phyloP scores from a whole-genome alignment of 306 rosid species.

The Cucurbita argyrosperma region DNA sequence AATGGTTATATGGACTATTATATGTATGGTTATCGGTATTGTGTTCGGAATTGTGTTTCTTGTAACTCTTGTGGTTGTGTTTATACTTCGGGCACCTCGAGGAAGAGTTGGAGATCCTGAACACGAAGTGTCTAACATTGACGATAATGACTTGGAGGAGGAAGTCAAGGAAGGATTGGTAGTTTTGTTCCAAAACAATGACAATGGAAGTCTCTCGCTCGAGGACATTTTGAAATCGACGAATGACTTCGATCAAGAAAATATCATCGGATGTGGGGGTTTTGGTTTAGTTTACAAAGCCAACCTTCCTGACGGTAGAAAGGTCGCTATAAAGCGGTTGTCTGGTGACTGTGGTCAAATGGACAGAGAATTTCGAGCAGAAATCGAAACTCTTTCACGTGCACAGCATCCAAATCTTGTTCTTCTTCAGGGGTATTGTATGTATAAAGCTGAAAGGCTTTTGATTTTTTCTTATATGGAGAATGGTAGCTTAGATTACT shows the following conservation, averaged over 20 bases:
- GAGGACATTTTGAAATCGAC: slow-evolving; percentile 24
- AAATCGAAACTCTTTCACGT: slow-evolving; percentile 32
- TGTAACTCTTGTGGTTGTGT: slow-evolving; percentile 5
- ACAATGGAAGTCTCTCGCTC: slow-evolving; percentile 17
- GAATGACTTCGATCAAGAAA: slow-evolving; percentile 21
- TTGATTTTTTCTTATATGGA: slow-evolving; percentile 33
- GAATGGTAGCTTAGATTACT: slow-evolving; percentile 29
- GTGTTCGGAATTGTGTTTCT: neutral
- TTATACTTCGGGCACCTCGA: slow-evolving; percentile 3
- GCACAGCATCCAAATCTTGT: slow-evolving; percentile 37
- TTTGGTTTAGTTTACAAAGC: slow-evolving; percentile 34
- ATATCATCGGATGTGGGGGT: slow-evolving; percentile 31
- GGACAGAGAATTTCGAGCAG: slow-evolving; percentile 32
- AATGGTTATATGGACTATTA: neutral
- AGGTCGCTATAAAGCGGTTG: slow-evolving; percentile 28
- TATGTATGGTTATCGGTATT: slow-evolving; percentile 22
- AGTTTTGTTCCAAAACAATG: neutral
- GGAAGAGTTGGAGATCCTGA: neutral
- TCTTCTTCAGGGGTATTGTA: slow-evolving; percentile 31
- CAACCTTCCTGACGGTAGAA: slow-evolving; percentile 23
- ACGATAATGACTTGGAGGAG: neutral
- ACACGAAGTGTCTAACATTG: neutral
- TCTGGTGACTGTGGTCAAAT: slow-evolving; percentile 34
- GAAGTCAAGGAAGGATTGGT: neutral
- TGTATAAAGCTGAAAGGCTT: slow-evolving; percentile 21